phyloP scores from a whole-genome alignment of 495 filamentous ascomycete species.

The Lentithecium fluviatile region DNA sequence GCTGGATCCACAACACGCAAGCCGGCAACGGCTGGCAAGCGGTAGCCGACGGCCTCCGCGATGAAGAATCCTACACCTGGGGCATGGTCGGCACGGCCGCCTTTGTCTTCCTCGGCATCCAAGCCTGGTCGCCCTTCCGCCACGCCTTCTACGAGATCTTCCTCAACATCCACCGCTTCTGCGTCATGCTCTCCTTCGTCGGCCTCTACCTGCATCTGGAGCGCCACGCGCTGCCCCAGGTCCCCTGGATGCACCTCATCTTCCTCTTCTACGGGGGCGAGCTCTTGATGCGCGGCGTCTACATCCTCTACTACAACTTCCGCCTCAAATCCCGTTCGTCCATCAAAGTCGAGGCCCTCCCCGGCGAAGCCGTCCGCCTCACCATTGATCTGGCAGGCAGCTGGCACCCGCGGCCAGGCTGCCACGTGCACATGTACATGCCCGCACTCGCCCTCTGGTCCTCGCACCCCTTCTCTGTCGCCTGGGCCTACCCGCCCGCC shows the following conservation, averaged over 20 bases:
- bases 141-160: conserved; percentile 62
- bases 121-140: conserved; percentile 54
- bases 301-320: conserved; percentile 41
- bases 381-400: conserved; percentile 52
- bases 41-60: conserved; percentile 11
- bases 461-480: conserved; percentile 59
- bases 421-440: conserved; percentile 59
- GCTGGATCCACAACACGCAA: conserved; percentile 59
- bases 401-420: conserved; percentile 53
- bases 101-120: conserved; percentile 52
- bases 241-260: conserved; percentile 42
- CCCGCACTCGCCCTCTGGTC: conserved; percentile 52
- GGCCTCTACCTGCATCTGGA: conserved; percentile 57
- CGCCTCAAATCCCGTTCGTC: conserved; percentile 41
- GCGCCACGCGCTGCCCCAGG: conserved; percentile 44
- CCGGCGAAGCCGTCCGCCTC: conserved; percentile 52
- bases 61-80: conserved; percentile 38
- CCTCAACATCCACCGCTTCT: conserved; percentile 54
- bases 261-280: conserved; percentile 40
- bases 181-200: conserved; percentile 51
- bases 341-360: conserved; percentile 54
- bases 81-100: conserved; percentile 45
- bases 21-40: conserved; percentile 28
- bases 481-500: conserved; percentile 46
- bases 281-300: conserved; percentile 32